Evolutionary conservation across 2,329 filamentous ascomycete species (phyloP), one percentile per base, ranked within the genome.

Genomic region (Stachybotrys elegans): DNA sequence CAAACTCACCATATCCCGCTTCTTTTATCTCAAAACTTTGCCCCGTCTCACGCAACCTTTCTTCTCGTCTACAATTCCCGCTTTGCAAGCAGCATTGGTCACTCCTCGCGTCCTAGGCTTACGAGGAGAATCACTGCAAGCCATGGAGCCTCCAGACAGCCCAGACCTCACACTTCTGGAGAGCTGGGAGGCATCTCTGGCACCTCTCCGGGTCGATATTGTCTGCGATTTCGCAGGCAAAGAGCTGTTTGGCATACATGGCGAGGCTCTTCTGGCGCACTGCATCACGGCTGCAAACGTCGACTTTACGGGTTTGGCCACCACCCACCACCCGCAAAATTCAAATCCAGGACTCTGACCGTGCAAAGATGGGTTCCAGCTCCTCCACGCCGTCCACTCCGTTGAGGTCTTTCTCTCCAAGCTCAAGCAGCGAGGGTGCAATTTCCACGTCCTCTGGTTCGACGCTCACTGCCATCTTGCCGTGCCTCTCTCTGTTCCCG

Each of bases 211-310:
- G n/a, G 71, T 86, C 22, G 83, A 88, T 52, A 73, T 90, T 3
- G 78, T 89, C 4, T 84, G 86, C 32, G 86, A 90, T 57, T 90
- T 86, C 62, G 84, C 83, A 4, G 85, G 86, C 19, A 79, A 79
- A 47, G 85, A 88, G 57, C 70, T 84, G 11, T 90, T 89, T 57
- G 67, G 84, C 19, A 75, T 90, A 22, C 83, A 90, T 50, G 85
- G 85, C 22, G 84, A 91, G 54, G 84, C 84, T 1, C 61, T 90
- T n/a, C 66, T 90, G 11, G 66, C 79, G 6, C 66, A 85, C 46
- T 83, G 77, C 53, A 76, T 89, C 39, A 65, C 68, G n/a, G 72
- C 84, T 50, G 67, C 73, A 11, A 70, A 75, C 19, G 75, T 90
- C 32, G 81, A 89, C 55, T 85, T 86, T 51, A 54, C 74, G 43